Percentiles rank a stretch among this genome's conserved stretches.
phyloP scores from a whole-genome alignment of 1,284 basidiomycete species.

The Clitocybe nebularis region DNA sequence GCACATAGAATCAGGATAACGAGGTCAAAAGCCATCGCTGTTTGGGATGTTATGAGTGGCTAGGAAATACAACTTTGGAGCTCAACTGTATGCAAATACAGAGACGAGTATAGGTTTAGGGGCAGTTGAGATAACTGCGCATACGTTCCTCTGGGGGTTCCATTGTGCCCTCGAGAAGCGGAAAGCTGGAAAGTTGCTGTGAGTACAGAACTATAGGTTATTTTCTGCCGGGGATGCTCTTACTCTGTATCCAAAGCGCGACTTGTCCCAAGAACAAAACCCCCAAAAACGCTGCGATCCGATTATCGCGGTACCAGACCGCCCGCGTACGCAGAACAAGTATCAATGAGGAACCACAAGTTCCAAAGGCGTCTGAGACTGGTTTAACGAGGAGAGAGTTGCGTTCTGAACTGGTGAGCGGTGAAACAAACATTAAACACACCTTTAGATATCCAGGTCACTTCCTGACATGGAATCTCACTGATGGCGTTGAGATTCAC shows the following conservation, averaged over 20 bases:
- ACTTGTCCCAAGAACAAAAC: slow-evolving; percentile 26
- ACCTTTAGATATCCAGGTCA: slow-evolving; percentile 31
- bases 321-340: slow-evolving; percentile 28
- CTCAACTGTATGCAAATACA: slow-evolving; percentile 29
- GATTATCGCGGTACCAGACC: slow-evolving; percentile 26
- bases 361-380: slow-evolving; percentile 30
- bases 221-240: too few species aligned
- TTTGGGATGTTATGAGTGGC: not conserved
- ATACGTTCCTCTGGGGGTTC: slow-evolving; percentile 24
- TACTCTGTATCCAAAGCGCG: slow-evolving; percentile 28
- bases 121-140: slow-evolving; percentile 28
- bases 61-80: too few species aligned
- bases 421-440: not conserved
- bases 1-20: slow-evolving; percentile 26
- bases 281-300: slow-evolving; percentile 19
- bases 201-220: too few species aligned
- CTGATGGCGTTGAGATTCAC: slow-evolving; percentile 29
- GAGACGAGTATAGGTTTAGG: slow-evolving; percentile 24
- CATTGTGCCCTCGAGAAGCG: slow-evolving; percentile 26
- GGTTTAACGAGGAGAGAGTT: too few species aligned
- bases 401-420: not conserved
- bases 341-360: slow-evolving; percentile 28
- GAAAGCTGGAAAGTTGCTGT: slow-evolving; percentile 21
- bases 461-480: slow-evolving; percentile 27
- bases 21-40: slow-evolving; percentile 31